phyloP scores from a whole-genome alignment of 768 basidiomycete genomes.

The Mycena olivaceomarginata region DNA sequence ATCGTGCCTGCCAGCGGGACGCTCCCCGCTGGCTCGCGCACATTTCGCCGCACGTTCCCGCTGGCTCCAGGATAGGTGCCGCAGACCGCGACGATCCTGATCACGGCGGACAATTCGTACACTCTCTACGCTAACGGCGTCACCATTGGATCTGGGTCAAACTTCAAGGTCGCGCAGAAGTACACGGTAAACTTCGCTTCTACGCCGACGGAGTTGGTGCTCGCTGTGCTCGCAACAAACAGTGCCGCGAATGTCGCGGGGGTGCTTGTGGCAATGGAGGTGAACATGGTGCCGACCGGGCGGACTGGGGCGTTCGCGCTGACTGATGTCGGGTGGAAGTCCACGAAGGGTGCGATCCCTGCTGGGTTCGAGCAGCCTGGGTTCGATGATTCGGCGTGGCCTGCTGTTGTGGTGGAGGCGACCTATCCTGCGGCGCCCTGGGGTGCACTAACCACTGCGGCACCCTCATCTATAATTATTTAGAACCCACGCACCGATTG shows the following conservation, averaged over 20 bases:
- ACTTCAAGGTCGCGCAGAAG: not conserved
- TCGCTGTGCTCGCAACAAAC: constrained; percentile 26
- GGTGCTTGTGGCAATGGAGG: constrained; percentile 13
- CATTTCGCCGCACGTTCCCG: not conserved
- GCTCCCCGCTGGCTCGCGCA: constrained; percentile 20
- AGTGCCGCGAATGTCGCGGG: constrained; percentile 19
- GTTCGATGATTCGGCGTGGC: constrained; percentile 28
- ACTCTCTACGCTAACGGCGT: constrained; percentile 32
- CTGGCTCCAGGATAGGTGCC: not conserved
- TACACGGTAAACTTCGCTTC: constrained; percentile 24
- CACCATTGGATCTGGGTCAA: not conserved
- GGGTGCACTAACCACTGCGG: not conserved
- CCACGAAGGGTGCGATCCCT: constrained; percentile 15
- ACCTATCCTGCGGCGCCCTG: not conserved
- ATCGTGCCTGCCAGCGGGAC: constrained; percentile 21
- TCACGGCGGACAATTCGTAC: too few species aligned
- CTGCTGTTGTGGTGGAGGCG: not conserved
- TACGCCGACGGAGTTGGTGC: not conserved
- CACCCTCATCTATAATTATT: not conserved
- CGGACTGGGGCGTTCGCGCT: constrained; percentile 1
- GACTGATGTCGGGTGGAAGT: constrained; percentile 14
- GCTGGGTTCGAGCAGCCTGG: constrained; percentile 22
- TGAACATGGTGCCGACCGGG: constrained; percentile 30
- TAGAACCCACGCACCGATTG: not conserved
- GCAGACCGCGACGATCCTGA: constrained; percentile 8